Evolutionary conservation across 306 rosid genomes (phyloP).

Genomic region (Lathyrus tuberosus): DNA sequence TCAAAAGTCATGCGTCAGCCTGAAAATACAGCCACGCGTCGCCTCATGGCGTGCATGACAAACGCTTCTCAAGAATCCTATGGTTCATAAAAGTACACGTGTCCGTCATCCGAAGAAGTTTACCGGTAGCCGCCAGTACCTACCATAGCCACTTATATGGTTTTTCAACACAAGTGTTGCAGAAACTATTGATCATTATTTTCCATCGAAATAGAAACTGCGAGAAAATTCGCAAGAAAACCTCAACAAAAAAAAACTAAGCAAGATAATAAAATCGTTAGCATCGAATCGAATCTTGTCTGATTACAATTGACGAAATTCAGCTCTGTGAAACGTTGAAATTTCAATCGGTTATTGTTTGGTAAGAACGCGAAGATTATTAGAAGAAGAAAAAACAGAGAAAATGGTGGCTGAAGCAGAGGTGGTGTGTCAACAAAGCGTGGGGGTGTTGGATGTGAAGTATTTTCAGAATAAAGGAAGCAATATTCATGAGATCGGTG

Average conservation of each 20-base stretch:
- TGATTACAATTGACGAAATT: neutral
- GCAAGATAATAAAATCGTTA: conserved; percentile 1
- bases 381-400: conserved; percentile 11
- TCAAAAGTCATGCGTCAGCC: conserved; percentile 55
- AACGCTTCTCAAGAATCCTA: conserved; percentile 12
- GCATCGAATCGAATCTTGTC: conserved; percentile 21
- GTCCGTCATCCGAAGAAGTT: conserved; percentile 25
- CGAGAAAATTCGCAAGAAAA: conserved; percentile 50
- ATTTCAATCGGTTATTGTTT: conserved; percentile 15
- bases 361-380: conserved; percentile 10
- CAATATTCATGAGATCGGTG: conserved; percentile 55
- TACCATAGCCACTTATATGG: conserved; percentile 37
- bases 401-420: conserved; percentile 88
- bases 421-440: conserved; percentile 55
- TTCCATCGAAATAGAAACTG: conserved; percentile 32
- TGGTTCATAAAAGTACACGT: conserved; percentile 45
- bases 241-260: conserved; percentile 32
- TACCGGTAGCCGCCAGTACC: conserved; percentile 68
- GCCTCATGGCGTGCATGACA: conserved; percentile 32
- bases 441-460: conserved; percentile 59
- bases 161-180: neutral
- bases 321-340: conserved; percentile 29
- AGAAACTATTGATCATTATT: conserved; percentile 22
- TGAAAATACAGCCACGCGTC: conserved; percentile 53
- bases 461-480: conserved; percentile 52